Evolutionary conservation across 139 green algal species (phyloP).

Genomic region (Chlorella sorokiniana): DNA sequence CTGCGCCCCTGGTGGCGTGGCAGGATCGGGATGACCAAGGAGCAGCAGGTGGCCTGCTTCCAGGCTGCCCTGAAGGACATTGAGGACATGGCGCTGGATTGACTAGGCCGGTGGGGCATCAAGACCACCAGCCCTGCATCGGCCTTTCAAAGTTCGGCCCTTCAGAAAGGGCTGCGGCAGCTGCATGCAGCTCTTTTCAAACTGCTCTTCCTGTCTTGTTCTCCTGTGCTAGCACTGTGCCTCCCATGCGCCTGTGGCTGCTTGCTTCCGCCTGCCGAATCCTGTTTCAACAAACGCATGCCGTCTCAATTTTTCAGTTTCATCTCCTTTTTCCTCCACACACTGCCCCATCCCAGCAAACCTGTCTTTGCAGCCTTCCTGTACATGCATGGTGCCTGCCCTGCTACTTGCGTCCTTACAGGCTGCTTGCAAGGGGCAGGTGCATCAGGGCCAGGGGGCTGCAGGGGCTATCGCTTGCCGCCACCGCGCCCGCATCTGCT

Average conservation of each 20-base stretch:
- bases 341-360: not conserved
- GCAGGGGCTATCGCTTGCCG: not conserved
- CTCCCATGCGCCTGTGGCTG: too few relatives aligned
- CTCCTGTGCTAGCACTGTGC: too few relatives aligned
- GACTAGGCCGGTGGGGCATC: not conserved
- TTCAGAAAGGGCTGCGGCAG: too few relatives aligned
- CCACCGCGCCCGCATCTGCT: not conserved
- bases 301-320: not conserved
- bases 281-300: too few relatives aligned
- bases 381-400: not conserved
- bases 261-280: too few relatives aligned
- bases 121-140: not conserved
- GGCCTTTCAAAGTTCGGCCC: too few relatives aligned
- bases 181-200: not conserved
- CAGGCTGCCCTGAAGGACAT: conserved; percentile 15
- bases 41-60: conserved; percentile 43
- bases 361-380: too few relatives aligned
- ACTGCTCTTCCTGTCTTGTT: not conserved
- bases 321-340: not conserved
- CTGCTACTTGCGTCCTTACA: too few relatives aligned
- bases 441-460: not conserved
- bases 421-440: too few relatives aligned
- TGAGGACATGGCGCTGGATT: conserved; percentile 15
- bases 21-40: conserved; percentile 46
- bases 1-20: conserved; percentile 49